Base-by-base conservation (phyloP, 805 yeast genomes). In the Torulaspora maleeae region DNA sequence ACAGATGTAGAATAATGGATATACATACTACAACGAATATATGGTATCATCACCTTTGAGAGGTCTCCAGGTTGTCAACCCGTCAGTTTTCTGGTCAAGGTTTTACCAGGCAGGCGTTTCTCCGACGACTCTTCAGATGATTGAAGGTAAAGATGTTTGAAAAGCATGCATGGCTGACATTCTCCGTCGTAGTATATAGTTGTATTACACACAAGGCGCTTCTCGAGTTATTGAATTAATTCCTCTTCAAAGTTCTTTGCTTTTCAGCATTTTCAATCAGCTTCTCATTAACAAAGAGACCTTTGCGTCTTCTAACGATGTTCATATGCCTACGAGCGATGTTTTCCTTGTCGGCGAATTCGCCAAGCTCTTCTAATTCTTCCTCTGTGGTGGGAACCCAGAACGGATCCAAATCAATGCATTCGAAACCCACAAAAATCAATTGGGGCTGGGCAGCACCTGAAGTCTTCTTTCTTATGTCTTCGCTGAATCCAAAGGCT, bases 321-420 rank as follows among this genome's bases (percentile, higher is more conserved):
- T 87, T 88, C 83, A 93, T 85, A 62, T 91, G 90, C 60, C 75
- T 75, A 62, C 95, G 77, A 0, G 97, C 98, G 51, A 90, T 72
- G 59, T 93, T 93, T 58, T 88, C 98, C 57, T 86, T 77, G 55
- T 93, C 99, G 1, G 96, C 95, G 53, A 78, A 77, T 52, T 87
- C 96, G 22, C 99, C 99, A 36, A 87, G 71, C 47, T 88, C 95
- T 63, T 93, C 98, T 37, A 93, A 67, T 64, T 93, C 99, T 63
- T 89, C 97, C 56, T 87, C 97, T 0, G 99, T 93, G 2, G 93
- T 86, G 11, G 99, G 99, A 12, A 93, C 95, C 99, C 99, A 93
- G 73, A 86, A 93, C 36, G 99, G 99, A 71, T 93, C 98, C 53
- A 84, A 78, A 52, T 89, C 95, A 41, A 91, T 78, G 51, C 82